Base-by-base conservation (phyloP, 1,139 yeast genomes). In the Pichia sp. region DNA sequence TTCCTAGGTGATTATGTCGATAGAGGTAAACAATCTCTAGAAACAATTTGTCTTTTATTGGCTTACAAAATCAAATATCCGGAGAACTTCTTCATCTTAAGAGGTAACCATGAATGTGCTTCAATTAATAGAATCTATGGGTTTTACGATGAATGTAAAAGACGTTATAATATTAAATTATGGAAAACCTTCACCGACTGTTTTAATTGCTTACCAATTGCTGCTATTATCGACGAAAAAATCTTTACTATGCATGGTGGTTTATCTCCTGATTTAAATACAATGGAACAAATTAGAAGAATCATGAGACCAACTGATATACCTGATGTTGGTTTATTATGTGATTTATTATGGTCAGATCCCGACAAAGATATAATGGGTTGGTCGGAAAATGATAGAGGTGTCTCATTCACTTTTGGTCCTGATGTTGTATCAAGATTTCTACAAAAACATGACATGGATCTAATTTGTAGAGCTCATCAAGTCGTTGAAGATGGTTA, bases 201-300 rank as follows among this genome's bases (percentile, higher is more conserved):
- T 70, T 92, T 92, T 76, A 92, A 92, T 75, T 89, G 97, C 70
- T 77, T 92, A 67, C 98, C 98, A 55, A 90, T 92, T 67, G 97
- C 97, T 51, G 97, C 97, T 50, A 90, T 90, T 60, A 87, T 92
- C 59, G 97, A 90, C 67, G 97, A 90, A 68, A 90, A 90, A 74
- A 92, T 92, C 69, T 90, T 92, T 68, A 87, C 97, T 56, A 89
- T 92, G 96, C 98, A 92, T 70, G 98, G 98, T 61, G 98, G 98
- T 52, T 77, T 92, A 60, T 86, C 96, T 32, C 98, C 98, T 45
- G 97, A 90, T 70, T 80, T 92, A 67, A 90, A 88, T 72, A 81
- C 95, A 48, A 88, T 92, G 97, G 97, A 90, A 68, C 97, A 92
- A 71, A 90, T 92, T 63, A 85, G 97, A 74, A 82, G 96, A 66